Base-by-base conservation (phyloP, 768 basidiomycete genomes). In the Kwoniella sp. region DNA sequence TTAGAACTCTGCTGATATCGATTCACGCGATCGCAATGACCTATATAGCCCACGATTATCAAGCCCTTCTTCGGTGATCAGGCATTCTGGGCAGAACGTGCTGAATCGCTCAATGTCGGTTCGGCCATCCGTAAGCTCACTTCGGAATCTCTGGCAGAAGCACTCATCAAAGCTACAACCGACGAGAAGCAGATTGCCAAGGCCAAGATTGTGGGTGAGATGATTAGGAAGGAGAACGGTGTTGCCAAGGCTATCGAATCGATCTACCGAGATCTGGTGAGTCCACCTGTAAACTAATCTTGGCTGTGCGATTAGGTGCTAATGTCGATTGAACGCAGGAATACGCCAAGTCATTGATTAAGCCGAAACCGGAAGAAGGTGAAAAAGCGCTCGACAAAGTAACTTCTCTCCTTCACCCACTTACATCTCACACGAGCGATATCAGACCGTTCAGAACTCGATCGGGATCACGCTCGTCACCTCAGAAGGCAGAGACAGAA, bases 21-120 rank as follows among this genome's bases (percentile, higher is more conserved):
- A 27, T 33, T 33, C n/a, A n/a, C n/a, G n/a, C n/a, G n/a, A n/a
- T 33, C 33, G 6, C 33, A 33, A 33, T 44, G 17, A 30, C 46
- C 21, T 33, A n/a, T 33, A 12, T 59, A 75, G 73, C 95, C 96
- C 0, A 98, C 94, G 1, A 90, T 99, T 72, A 92, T 98, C 77
- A 88, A 88, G 67, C 95, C 96, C 0, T 99, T 98, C 85, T 99
- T 98, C 72, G 95, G 96, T 1, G 94, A 97, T 78, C 94, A 97
- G 73, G 91, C 89, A 78, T 95, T 97, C 82, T 98, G 92, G 92
- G 91, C 92, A 2, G 92, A 99, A 79, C 88, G 95, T 27, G 92
- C 97, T n/a, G 92, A 96, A 79, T 92, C 93, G 1, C 84, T 99
- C 46, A 94, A 94, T 37, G 87, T 98, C 53, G 96, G 95, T 49